Evolutionary conservation across 495 filamentous ascomycete species (phyloP).

Genomic region (Penicillium canescens): DNA sequence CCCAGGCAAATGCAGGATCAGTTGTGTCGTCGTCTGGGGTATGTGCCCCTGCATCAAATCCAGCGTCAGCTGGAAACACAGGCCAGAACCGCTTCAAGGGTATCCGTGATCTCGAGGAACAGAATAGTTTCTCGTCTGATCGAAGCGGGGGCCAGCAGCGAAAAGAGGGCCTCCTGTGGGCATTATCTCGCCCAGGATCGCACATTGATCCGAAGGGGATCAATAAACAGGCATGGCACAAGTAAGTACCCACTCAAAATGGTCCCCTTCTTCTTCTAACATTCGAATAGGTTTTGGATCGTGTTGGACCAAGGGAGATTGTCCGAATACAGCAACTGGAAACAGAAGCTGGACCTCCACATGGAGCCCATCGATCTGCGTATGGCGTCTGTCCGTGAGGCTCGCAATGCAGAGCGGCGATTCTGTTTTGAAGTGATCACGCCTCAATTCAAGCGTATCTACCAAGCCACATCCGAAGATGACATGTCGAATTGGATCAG

Average conservation of each 20-base stretch:
- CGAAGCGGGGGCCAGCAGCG: slow-evolving; percentile 53
- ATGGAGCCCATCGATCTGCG: slow-evolving; percentile 98
- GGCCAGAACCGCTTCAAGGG: slow-evolving; percentile 75
- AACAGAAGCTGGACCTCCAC: slow-evolving; percentile 92
- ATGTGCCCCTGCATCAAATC: slow-evolving; percentile 32
- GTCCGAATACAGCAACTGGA: slow-evolving; percentile 99
- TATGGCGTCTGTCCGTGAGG: slow-evolving; percentile 94
- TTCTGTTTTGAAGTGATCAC: slow-evolving; percentile 99
- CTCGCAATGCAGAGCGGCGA: slow-evolving; percentile 87
- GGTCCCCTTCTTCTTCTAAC: slow-evolving; percentile 10
- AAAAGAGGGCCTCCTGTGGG: slow-evolving; percentile 96
- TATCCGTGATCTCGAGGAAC: slow-evolving; percentile 87
- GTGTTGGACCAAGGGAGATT: slow-evolving; percentile 94
- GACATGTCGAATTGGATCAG: slow-evolving; percentile 98
- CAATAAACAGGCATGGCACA: slow-evolving; percentile 98
- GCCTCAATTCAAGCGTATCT: slow-evolving; percentile 93
- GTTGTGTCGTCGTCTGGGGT: slow-evolving; percentile 30
- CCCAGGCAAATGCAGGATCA: slow-evolving; percentile 41
- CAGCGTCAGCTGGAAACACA: slow-evolving; percentile 41
- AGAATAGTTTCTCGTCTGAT: slow-evolving; percentile 53
- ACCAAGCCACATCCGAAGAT: slow-evolving; percentile 96
- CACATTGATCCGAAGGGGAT: slow-evolving; percentile 93
- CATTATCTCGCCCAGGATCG: slow-evolving; percentile 86
- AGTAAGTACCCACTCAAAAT: slow-evolving; percentile 60
- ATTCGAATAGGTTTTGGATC: slow-evolving; percentile 81